A percentile compares a stretch with the other conserved stretches of the same genome.
These are phyloP conservation scores for Schizosaccharomyces cryophilus DNA, from an alignment of 805 yeast species.

Conservation along the genomic window DNA sequence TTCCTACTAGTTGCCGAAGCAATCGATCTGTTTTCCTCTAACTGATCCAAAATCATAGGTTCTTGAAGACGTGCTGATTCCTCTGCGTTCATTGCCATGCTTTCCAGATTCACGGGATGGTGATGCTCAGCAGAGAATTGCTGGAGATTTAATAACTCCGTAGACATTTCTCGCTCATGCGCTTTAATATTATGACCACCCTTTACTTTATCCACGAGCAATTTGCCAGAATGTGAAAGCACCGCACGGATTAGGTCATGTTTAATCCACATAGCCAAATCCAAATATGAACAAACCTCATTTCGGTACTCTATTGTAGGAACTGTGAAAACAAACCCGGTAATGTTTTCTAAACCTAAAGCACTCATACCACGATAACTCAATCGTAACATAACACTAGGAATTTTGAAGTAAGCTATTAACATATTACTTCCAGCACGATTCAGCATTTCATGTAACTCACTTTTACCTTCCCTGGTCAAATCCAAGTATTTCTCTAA, in stretches of 20 bases:
- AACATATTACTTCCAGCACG: constrained; percentile 54
- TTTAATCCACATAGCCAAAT: constrained; percentile 35
- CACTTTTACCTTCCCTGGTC: constrained; percentile 12
- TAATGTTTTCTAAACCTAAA: constrained; percentile 48
- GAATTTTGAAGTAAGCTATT: constrained; percentile 31
- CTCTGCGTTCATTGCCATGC: not conserved
- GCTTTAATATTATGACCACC: not conserved
- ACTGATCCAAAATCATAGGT: not conserved
- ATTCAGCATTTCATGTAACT: constrained; percentile 38
- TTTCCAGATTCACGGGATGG: not conserved
- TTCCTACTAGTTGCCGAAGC: not conserved
- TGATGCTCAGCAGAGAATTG: not conserved
- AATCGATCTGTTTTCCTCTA: not conserved
- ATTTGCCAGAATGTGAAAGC: constrained; percentile 36
- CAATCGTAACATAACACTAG: constrained; percentile 30
- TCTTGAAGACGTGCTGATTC: not conserved
- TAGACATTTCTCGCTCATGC: not conserved
- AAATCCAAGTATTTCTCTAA: not conserved
- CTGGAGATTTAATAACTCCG: not conserved
- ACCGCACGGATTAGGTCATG: constrained; percentile 21
- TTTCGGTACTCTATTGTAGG: constrained; percentile 37
- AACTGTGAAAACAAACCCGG: constrained; percentile 38
- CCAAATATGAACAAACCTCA: constrained; percentile 49
- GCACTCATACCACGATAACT: constrained; percentile 59
- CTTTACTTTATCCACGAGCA: constrained; percentile 47